A percentile compares a stretch with the other conserved stretches of the same genome.
These are phyloP conservation scores for Physocladia obscura DNA, from an alignment of 192 early-diverging fungal species.

Conservation along the genomic window DNA sequence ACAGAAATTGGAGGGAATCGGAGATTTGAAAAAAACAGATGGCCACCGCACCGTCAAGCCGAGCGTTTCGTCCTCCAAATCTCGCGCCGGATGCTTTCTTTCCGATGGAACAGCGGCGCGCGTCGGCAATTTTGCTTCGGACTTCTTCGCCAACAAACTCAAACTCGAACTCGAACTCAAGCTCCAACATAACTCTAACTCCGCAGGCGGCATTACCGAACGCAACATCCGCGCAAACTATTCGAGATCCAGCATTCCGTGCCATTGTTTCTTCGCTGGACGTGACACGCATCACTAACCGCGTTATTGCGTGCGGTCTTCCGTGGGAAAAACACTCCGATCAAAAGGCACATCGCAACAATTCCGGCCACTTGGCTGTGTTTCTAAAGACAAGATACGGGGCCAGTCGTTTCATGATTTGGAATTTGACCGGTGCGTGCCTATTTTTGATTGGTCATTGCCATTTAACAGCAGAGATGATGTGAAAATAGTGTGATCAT, in stretches of 20 bases:
- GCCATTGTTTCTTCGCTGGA: slow-evolving; percentile 37
- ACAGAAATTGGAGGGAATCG: too few relatives aligned
- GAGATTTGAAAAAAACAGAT: too few relatives aligned
- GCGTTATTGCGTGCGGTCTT: slow-evolving; percentile 45
- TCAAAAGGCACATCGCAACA: slow-evolving; percentile 37
- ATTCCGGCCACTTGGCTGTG: slow-evolving; percentile 45
- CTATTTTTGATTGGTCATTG: neutral
- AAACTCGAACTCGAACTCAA: too few relatives aligned
- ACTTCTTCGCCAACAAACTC: neutral
- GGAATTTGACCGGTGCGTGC: slow-evolving; percentile 53
- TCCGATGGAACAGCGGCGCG: neutral
- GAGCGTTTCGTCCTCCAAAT: neutral
- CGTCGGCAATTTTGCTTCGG: neutral
- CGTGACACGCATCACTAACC: slow-evolving; percentile 48
- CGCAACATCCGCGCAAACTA: slow-evolving; percentile 8
- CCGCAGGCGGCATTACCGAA: too few relatives aligned
- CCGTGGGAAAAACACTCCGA: slow-evolving; percentile 41
- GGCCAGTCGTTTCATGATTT: slow-evolving; percentile 54
- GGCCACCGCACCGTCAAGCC: too few relatives aligned
- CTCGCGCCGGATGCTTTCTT: slow-evolving; percentile 1
- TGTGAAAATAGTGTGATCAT: too few relatives aligned
- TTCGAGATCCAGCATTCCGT: slow-evolving; percentile 12
- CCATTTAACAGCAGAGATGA: too few relatives aligned
- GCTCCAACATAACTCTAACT: too few relatives aligned
- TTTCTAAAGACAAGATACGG: slow-evolving; percentile 53